These are phyloP conservation scores for Penicillium cinerascens DNA, from an alignment of 495 filamentous ascomycete species.

Conservation along the genomic window DNA sequence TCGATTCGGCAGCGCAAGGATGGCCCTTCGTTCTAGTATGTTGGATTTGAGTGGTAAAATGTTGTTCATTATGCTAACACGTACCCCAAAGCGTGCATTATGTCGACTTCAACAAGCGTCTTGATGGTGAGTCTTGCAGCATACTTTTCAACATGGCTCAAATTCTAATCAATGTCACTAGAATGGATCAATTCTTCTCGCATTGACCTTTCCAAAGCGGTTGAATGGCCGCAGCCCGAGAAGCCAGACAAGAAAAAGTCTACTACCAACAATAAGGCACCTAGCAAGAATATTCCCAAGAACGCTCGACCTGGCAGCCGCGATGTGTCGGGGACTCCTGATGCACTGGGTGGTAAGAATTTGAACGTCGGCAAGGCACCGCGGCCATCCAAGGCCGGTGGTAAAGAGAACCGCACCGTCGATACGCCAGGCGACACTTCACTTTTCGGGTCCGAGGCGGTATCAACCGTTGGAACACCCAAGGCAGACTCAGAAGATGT, in stretches of 20 bases:
- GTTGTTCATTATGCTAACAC: constrained; percentile 17
- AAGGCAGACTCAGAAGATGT: constrained; percentile 57
- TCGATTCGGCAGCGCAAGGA: constrained; percentile 82
- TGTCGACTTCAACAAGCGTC: constrained; percentile 98
- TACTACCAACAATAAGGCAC: constrained; percentile 40
- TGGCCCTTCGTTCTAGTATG: constrained; percentile 75
- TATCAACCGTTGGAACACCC: constrained; percentile 51
- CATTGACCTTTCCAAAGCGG: constrained; percentile 75
- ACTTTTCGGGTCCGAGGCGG: constrained; percentile 45
- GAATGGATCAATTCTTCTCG: constrained; percentile 85
- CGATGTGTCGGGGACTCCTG: constrained; percentile 57
- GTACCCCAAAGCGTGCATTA: constrained; percentile 70
- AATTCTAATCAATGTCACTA: constrained; percentile 24
- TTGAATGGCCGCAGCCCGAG: constrained; percentile 74
- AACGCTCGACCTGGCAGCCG: constrained; percentile 51
- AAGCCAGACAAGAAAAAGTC: constrained; percentile 66
- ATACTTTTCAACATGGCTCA: neutral
- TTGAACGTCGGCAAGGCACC: constrained; percentile 43
- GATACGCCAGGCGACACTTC: constrained; percentile 36
- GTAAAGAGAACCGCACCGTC: constrained; percentile 57
- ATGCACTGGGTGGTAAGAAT: constrained; percentile 51
- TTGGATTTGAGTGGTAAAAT: neutral
- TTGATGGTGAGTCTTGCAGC: constrained; percentile 56
- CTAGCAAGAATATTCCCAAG: constrained; percentile 51
- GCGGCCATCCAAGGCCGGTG: constrained; percentile 55